These are phyloP conservation scores for Vanilla planifolia DNA, from an alignment of 106 monocot genomes.

Conservation along the genomic window DNA sequence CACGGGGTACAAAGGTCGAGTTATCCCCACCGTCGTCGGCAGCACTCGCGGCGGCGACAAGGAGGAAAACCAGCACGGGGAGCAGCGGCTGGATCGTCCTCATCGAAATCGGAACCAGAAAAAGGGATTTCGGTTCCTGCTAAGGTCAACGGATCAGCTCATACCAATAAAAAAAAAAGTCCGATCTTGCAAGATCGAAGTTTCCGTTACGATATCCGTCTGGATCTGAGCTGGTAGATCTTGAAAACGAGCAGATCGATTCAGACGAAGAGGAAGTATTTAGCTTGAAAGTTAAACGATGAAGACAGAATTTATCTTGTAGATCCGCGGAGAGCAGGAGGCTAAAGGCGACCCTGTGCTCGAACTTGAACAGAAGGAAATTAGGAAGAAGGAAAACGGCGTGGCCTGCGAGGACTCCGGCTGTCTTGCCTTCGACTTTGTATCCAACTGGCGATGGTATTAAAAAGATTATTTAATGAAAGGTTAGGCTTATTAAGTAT, in stretches of 20 bases:
- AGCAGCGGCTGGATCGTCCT: background rate
- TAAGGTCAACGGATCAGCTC: constrained; percentile 5
- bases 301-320: background rate
- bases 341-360: too few relatives aligned
- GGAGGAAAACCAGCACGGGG: background rate
- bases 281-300: background rate
- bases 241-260: background rate
- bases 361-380: too few relatives aligned
- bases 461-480: too few relatives aligned
- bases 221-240: background rate
- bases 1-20: background rate
- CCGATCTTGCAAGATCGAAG: background rate
- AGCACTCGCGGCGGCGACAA: background rate
- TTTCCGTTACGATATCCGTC: background rate
- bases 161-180: background rate
- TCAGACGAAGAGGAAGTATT: background rate
- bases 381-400: too few relatives aligned
- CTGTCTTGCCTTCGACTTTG: too few relatives aligned
- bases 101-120: background rate
- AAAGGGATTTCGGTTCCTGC: background rate
- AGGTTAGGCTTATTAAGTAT: too few relatives aligned
- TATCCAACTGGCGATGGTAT: too few relatives aligned
- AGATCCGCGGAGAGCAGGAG: too few relatives aligned
- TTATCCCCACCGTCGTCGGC: background rate
- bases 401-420: too few relatives aligned